Conservation (phyloP, 768 basidiomycete genomes). For the Krasilnikovozyma curviuscula region DNA sequence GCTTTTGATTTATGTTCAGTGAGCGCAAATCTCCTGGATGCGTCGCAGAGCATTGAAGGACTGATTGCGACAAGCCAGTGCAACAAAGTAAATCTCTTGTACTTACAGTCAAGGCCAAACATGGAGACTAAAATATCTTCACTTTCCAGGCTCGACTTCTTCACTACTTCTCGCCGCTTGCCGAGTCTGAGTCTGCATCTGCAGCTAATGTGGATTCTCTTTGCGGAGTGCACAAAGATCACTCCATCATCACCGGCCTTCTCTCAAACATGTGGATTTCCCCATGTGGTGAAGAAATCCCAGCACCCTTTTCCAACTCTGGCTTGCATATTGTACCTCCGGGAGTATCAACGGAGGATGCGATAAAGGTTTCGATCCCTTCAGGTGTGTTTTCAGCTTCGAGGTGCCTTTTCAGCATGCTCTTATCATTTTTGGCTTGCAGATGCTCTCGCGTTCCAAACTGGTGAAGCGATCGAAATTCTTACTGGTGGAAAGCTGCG, state of each 20-base stretch:
- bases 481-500: conserved; percentile 60
- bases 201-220: neutral
- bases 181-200: conserved; percentile 22
- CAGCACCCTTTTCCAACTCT: conserved; percentile 52
- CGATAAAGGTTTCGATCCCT: conserved; percentile 75
- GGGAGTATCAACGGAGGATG: conserved; percentile 33
- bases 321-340: conserved; percentile 85
- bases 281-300: too few relatives aligned
- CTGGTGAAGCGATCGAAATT: conserved; percentile 82
- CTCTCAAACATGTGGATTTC: too few relatives aligned
- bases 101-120: neutral
- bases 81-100: conserved; percentile 35
- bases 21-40: conserved; percentile 44
- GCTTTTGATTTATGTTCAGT: conserved; percentile 30
- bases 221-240: conserved; percentile 34
- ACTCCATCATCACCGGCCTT: conserved; percentile 61
- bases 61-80: conserved; percentile 61
- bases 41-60: conserved; percentile 45
- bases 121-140: neutral
- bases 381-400: conserved; percentile 28
- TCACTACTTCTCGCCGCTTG: conserved; percentile 74
- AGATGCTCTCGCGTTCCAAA: conserved; percentile 80
- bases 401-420: conserved; percentile 13
- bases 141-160: conserved; percentile 46
- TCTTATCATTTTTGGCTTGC: neutral